Evolutionary conservation across 2,329 filamentous ascomycete species (phyloP).

Genomic region (Piedraia hortae): DNA sequence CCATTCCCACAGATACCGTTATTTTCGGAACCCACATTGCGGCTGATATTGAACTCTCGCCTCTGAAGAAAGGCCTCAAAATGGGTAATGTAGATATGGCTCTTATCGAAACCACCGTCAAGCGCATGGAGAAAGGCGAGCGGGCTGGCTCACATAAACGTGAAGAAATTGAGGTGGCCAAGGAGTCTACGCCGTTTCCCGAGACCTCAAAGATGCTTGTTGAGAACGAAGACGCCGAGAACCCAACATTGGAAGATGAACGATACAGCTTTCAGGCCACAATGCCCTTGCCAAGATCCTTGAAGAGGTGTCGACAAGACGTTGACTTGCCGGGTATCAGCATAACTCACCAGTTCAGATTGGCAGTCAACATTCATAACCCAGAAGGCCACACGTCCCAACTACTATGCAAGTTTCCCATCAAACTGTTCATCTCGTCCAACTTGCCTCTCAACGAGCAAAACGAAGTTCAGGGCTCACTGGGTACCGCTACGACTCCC

Average conservation of each 20-base stretch:
- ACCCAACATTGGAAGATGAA: constrained; percentile 20
- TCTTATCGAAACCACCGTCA: constrained; percentile 48
- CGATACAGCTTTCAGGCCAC: constrained; percentile 31
- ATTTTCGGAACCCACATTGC: constrained; percentile 73
- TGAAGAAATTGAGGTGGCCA: constrained; percentile 14
- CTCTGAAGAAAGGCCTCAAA: constrained; percentile 63
- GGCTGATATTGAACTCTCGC: constrained; percentile 65
- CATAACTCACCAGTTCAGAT: constrained; percentile 71
- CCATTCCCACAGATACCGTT: constrained; percentile 77
- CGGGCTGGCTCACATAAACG: constrained; percentile 11
- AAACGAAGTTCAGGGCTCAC: constrained; percentile 38
- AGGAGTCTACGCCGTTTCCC: constrained; percentile 14
- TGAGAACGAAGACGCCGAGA: constrained; percentile 15
- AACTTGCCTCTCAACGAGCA: constrained; percentile 72
- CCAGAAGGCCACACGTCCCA: constrained; percentile 87
- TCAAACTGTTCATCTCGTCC: constrained; percentile 87
- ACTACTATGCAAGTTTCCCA: constrained; percentile 66
- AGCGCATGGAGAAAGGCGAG: constrained; percentile 12
- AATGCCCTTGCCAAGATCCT: constrained; percentile 47
- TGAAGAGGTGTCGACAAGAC: constrained; percentile 69
- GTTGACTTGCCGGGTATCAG: constrained; percentile 75
- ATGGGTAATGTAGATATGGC: constrained; percentile 61
- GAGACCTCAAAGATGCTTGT: constrained; percentile 12
- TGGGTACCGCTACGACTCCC: constrained; percentile 25
- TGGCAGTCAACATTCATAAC: constrained; percentile 76